phyloP scores from a whole-genome alignment of 345 rosid species.

The Citropsis articulata region DNA sequence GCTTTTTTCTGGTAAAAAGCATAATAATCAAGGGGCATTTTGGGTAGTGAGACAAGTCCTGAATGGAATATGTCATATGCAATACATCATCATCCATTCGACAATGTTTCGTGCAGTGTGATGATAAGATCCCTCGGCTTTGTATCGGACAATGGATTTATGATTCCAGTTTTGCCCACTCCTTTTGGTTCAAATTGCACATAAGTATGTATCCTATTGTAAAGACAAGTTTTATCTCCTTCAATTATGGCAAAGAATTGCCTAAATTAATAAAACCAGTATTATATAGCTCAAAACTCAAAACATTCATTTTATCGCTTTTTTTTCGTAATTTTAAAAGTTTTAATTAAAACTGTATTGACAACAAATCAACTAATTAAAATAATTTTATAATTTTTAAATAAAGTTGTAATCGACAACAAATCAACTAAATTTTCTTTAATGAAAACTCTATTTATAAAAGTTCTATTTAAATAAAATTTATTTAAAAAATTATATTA shows the following conservation, averaged over 20 bases:
- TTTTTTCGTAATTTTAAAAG: no score
- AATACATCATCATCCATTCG: conserved; percentile 15
- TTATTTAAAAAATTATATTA: no score
- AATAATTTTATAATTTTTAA: no score
- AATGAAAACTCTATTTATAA: no score
- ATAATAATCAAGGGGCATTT: conserved; percentile 26
- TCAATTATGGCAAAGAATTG: not conserved
- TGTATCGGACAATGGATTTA: not conserved
- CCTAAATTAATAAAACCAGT: not conserved
- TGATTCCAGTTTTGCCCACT: conserved; percentile 13
- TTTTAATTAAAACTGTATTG: no score
- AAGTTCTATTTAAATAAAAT: no score
- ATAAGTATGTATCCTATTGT: not conserved
- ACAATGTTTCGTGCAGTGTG: conserved; percentile 15
- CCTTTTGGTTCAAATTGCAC: not conserved
- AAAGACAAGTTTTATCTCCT: not conserved
- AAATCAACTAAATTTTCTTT: no score
- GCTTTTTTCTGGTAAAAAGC: conserved; percentile 12
- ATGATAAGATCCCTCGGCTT: conserved; percentile 13
- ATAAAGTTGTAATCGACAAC: no score
- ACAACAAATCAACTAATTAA: no score
- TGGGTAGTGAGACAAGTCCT: conserved; percentile 1
- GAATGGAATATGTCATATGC: not conserved
- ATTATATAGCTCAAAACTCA: not conserved
- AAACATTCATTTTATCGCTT: not conserved